A percentile compares a stretch with the other conserved stretches of the same genome.
Evolutionary conservation across 2,329 filamentous ascomycete species (phyloP).

Genomic region (Clonostachys solani): DNA sequence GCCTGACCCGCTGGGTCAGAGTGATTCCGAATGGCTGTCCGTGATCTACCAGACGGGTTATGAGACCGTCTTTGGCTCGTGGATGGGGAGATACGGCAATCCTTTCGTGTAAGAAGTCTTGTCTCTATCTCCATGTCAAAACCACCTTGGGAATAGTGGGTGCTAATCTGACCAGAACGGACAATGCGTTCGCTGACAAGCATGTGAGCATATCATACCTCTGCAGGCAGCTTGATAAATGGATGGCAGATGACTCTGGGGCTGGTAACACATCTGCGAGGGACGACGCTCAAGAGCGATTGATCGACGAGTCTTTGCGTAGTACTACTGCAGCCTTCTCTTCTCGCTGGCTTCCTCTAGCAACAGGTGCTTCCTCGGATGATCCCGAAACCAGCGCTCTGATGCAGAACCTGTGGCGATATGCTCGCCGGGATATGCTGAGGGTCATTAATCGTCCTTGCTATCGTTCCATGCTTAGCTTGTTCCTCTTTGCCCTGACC

Average conservation of each 20-base stretch:
- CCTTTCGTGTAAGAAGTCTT: slow-evolving; percentile 28
- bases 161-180: slow-evolving; percentile 3
- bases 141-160: background rate
- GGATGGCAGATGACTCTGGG: slow-evolving; percentile 19
- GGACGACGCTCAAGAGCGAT: slow-evolving; percentile 9
- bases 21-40: slow-evolving; percentile 15
- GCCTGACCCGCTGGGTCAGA: background rate
- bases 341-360: slow-evolving; percentile 19
- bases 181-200: slow-evolving; percentile 15
- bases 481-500: slow-evolving; percentile 32
- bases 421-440: slow-evolving; percentile 28
- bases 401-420: slow-evolving; percentile 23
- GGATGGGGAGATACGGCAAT: slow-evolving; percentile 34
- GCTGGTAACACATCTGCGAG: background rate
- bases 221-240: slow-evolving; percentile 23
- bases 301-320: slow-evolving; percentile 16
- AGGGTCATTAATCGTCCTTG: slow-evolving; percentile 32
- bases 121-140: no score
- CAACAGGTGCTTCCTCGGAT: slow-evolving; percentile 1
- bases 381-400: slow-evolving; percentile 7
- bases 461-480: slow-evolving; percentile 31
- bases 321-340: slow-evolving; percentile 19
- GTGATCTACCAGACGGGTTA: slow-evolving; percentile 27
- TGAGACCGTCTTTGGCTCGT: slow-evolving; percentile 33
- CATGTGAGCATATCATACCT: slow-evolving; percentile 21